Evolutionary conservation across 2,329 filamentous ascomycete genomes (phyloP), one percentile per base, ranked within the genome.

Genomic region (Nemania serpens): DNA sequence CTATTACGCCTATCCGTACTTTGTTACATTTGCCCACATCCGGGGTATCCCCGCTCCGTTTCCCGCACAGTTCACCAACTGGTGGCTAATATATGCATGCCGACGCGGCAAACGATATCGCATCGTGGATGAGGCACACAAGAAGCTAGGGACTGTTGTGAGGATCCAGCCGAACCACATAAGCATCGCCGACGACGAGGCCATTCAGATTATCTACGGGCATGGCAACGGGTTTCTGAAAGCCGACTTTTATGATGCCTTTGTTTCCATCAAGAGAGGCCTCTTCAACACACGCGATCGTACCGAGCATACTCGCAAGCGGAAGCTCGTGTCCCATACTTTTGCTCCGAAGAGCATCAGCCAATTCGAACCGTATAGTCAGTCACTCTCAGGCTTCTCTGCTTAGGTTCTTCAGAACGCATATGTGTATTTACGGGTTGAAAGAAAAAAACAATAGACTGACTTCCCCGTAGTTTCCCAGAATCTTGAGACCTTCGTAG

Each of bases 221-320:
- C 89, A 92, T 68, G 88, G 89, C 7, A 91, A 91, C 70, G 89
- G 89, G 0, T 90, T 91, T 68, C 71, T 91, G 60, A 92, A 92
- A 74, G 79, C 87, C 83, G 88, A 94, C 2, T 97, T 93, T 77
- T 97, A 97, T 70, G 91, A 96, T 70, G 90, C 91, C 51, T 97
- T 97, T 69, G 92, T 97, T 56, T 93, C 90, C 12, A 96, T 96
- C 71, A 85, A 84, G 52, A 86, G 91, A 12, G 92, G 92, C 18
- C 82, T 97, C 12, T 97, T 97, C 85, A 97, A 96, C 76, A 96
- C 93, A 0, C 84, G 93, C 34, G 87, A 93, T 76, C 85, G 93
- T 50, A 81, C 81, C 0, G 91, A 97, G 71, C 93, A 97, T 75
- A 88, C 89, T 0, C 87, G 93, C 65, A 97, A 97, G 83, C 86